Percentiles rank a stretch among this genome's conserved stretches.
Conservation (phyloP, 495 filamentous ascomycete genomes). For the Talaromyces wortmannii region DNA sequence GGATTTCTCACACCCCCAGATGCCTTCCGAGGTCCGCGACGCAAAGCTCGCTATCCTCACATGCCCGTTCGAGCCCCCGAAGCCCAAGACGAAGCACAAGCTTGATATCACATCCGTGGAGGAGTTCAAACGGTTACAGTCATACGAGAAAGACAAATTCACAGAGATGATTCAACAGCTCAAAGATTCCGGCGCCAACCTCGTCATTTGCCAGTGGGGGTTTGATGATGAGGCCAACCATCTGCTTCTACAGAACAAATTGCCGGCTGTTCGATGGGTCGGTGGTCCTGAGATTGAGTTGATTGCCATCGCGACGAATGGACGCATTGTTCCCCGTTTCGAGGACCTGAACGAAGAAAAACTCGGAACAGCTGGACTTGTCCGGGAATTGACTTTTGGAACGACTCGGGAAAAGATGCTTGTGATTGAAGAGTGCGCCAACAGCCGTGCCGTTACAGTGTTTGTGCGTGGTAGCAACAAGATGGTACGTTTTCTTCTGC, state of each 20-base stretch:
- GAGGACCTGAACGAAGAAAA: constrained; percentile 89
- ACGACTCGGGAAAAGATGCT: constrained; percentile 99
- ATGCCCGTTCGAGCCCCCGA: constrained; percentile 98
- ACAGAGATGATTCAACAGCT: constrained; percentile 98
- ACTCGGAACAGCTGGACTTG: constrained; percentile 81
- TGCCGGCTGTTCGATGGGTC: constrained; percentile 96
- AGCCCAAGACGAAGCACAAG: constrained; percentile 99
- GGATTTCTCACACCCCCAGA: constrained; percentile 99
- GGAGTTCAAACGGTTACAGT: constrained; percentile 94
- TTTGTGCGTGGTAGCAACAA: constrained; percentile 98
- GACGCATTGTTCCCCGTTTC: constrained; percentile 93
- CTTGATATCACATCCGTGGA: constrained; percentile 96
- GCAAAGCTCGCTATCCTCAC: constrained; percentile 97
- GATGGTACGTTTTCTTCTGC: constrained; percentile 58
- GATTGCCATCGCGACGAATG: constrained; percentile 97
- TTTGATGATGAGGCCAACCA: constrained; percentile 99
- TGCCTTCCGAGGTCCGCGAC: constrained; percentile 88
- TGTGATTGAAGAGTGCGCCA: constrained; percentile 98
- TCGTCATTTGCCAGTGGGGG: constrained; percentile 98
- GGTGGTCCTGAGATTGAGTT: constrained; percentile 97
- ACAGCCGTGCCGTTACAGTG: constrained; percentile 90
- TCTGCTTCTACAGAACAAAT: constrained; percentile 86
- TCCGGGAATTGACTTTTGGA: constrained; percentile 92
- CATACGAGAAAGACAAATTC: constrained; percentile 92
- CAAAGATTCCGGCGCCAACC: constrained; percentile 94